These are phyloP conservation scores for Fusarium euwallaceae DNA, from an alignment of 2,329 filamentous ascomycete species.

Conservation along the genomic window DNA sequence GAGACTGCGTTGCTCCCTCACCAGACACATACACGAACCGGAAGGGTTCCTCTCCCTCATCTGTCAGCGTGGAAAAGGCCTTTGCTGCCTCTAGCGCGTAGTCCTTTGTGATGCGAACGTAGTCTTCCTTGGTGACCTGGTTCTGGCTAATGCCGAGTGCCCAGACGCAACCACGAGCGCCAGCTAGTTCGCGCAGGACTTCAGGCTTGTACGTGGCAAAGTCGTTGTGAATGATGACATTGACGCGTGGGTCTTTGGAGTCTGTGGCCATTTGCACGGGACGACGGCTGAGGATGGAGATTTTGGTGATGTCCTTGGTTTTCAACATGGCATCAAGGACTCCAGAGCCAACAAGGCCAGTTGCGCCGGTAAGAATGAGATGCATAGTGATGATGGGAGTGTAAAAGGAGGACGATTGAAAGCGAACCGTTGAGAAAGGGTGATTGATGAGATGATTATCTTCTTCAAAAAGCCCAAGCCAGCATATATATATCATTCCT, in stretches of 20 bases:
- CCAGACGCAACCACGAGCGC: conserved; percentile 79
- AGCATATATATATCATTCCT: background rate
- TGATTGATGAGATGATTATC: background rate
- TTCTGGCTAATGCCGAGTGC: conserved; percentile 76
- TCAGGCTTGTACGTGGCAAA: conserved; percentile 71
- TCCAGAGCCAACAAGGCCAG: conserved; percentile 73
- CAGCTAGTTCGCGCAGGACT: conserved; percentile 70
- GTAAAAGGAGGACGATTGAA: background rate
- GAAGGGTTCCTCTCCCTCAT: conserved; percentile 63
- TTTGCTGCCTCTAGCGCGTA: conserved; percentile 74
- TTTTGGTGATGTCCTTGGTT: conserved; percentile 66
- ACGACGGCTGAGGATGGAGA: conserved; percentile 76
- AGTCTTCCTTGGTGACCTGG: conserved; percentile 73
- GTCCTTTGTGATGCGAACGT: conserved; percentile 76
- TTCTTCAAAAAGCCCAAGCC: background rate
- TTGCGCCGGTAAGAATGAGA: conserved; percentile 77
- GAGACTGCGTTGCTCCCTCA: conserved; percentile 69
- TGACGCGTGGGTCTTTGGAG: conserved; percentile 68
- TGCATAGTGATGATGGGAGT: conserved; percentile 60
- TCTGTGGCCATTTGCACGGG: conserved; percentile 74
- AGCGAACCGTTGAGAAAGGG: background rate
- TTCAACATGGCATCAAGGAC: conserved; percentile 73
- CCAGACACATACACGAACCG: conserved; percentile 81
- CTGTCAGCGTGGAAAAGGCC: conserved; percentile 66
- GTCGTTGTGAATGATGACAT: conserved; percentile 77